A percentile compares a stretch with the other conserved stretches of the same genome.
These are phyloP conservation scores for Parasarocladium wereldwijsianum DNA, from an alignment of 2,329 filamentous ascomycete genomes.

Conservation along the genomic window DNA sequence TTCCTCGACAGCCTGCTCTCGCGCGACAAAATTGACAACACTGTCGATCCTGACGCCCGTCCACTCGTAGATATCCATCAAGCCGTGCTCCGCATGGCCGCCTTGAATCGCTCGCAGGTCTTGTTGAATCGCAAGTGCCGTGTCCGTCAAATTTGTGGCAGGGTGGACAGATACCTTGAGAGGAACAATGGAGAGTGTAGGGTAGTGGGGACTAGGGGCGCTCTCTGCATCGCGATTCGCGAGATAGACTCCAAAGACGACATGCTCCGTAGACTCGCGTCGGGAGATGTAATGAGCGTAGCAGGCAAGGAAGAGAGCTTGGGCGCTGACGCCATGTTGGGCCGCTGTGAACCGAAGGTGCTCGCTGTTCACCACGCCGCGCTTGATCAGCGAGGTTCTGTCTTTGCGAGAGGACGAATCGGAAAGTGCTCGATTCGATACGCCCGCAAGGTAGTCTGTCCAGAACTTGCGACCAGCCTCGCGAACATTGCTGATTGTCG, in stretches of 20 bases:
- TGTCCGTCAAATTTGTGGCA: not conserved
- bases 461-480: constrained; percentile 22
- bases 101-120: constrained; percentile 49
- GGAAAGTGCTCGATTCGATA: too few species aligned
- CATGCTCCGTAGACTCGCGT: constrained; percentile 4
- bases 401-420: constrained; percentile 6
- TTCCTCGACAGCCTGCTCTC: constrained; percentile 3
- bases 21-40: constrained; percentile 68
- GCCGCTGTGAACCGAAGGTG: constrained; percentile 21
- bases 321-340: constrained; percentile 46
- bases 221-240: constrained; percentile 53
- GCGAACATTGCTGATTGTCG: constrained; percentile 3
- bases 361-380: not conserved
- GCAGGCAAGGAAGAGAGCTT: constrained; percentile 61
- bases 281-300: constrained; percentile 36
- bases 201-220: constrained; percentile 36
- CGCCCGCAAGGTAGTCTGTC: constrained; percentile 28
- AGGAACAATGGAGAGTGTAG: constrained; percentile 69
- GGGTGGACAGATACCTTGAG: constrained; percentile 34
- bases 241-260: constrained; percentile 68
- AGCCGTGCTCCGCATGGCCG: constrained; percentile 38
- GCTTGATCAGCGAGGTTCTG: not conserved
- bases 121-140: constrained; percentile 36
- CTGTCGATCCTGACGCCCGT: constrained; percentile 55
- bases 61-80: constrained; percentile 63